Percentiles rank a stretch among this genome's conserved stretches.
Evolutionary conservation across 352 stramenopile genomes (phyloP).

Genomic region (Globisporangium nagaii): DNA sequence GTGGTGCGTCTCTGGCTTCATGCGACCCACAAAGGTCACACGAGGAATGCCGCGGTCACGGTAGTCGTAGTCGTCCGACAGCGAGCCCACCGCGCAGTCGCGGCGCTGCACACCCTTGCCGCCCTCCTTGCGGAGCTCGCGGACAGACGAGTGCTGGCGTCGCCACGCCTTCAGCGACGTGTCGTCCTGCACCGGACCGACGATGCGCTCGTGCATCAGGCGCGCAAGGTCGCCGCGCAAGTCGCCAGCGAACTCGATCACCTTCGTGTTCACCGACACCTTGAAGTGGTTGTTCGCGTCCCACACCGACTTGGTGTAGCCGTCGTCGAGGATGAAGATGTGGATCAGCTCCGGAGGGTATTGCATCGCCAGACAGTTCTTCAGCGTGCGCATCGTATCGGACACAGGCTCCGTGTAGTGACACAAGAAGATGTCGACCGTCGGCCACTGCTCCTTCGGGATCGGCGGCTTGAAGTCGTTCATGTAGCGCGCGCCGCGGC

Average conservation of each 20-base stretch:
- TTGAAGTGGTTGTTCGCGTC: slow-evolving; percentile 89
- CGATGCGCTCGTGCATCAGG: slow-evolving; percentile 84
- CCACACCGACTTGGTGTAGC: slow-evolving; percentile 88
- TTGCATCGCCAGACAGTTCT: slow-evolving; percentile 84
- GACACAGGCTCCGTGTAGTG: slow-evolving; percentile 88
- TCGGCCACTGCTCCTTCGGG: slow-evolving; percentile 86
- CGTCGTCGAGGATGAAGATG: slow-evolving; percentile 87
- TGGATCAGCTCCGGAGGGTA: slow-evolving; percentile 84
- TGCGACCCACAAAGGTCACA: slow-evolving; percentile 84
- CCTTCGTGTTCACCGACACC: slow-evolving; percentile 87
- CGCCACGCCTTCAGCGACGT: slow-evolving; percentile 77
- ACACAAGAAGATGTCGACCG: slow-evolving; percentile 85
- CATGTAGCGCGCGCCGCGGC: slow-evolving; percentile 82
- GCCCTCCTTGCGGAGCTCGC: slow-evolving; percentile 77
- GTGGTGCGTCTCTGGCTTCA: slow-evolving; percentile 87
- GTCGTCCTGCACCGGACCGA: slow-evolving; percentile 74
- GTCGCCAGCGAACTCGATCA: slow-evolving; percentile 84
- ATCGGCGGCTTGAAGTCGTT: slow-evolving; percentile 89
- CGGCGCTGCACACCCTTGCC: slow-evolving; percentile 76
- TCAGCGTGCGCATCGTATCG: slow-evolving; percentile 80
- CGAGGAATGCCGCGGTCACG: slow-evolving; percentile 81
- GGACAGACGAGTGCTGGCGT: slow-evolving; percentile 81
- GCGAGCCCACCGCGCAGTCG: slow-evolving; percentile 81
- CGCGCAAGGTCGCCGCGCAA: slow-evolving; percentile 75
- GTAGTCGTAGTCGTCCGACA: slow-evolving; percentile 90